Evolutionary conservation across 805 yeast genomes (phyloP).

Genomic region (Ogataea neopini): DNA sequence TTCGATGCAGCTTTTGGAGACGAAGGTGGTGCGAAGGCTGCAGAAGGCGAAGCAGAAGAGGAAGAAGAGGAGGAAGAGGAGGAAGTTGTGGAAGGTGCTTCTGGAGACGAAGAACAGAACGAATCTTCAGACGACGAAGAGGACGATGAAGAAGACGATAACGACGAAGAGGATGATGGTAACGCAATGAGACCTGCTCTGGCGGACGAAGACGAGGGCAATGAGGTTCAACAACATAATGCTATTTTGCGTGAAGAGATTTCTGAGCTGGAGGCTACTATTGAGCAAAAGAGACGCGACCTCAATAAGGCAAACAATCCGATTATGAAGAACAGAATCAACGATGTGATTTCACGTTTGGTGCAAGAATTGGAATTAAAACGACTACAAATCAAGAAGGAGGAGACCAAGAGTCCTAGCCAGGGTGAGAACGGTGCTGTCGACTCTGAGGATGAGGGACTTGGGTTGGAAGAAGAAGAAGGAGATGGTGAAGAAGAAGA

Average conservation of each 20-base stretch:
- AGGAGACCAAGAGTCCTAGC: conserved; percentile 30
- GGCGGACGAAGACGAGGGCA: conserved; percentile 40
- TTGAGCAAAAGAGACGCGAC: conserved; percentile 71
- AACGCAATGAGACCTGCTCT: conserved; percentile 31
- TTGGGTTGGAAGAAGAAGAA: conserved; percentile 22
- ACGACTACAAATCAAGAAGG: conserved; percentile 54
- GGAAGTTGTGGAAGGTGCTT: conserved; percentile 44
- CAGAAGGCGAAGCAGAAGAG: conserved; percentile 43
- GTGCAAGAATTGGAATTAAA: conserved; percentile 82
- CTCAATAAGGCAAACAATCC: conserved; percentile 76
- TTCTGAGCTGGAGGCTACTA: conserved; percentile 73
- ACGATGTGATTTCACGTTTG: conserved; percentile 75
- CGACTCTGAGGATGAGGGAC: conserved; percentile 16
- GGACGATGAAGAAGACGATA: conserved; percentile 47
- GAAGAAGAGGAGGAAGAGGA: conserved; percentile 48
- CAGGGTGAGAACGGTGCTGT: conserved; percentile 25
- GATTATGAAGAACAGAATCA: conserved; percentile 81
- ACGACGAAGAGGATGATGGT: conserved; percentile 49
- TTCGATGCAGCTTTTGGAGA: conserved; percentile 20
- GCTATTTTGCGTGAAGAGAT: conserved; percentile 85
- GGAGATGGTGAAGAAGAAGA: conserved; percentile 24
- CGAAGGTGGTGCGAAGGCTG: conserved; percentile 32
- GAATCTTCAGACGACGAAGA: conserved; percentile 49
- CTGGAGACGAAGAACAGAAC: conserved; percentile 46
- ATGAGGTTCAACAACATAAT: conserved; percentile 57